Base-by-base conservation (phyloP, 495 filamentous ascomycete genomes). In the Aspergillus bertholletiae region DNA sequence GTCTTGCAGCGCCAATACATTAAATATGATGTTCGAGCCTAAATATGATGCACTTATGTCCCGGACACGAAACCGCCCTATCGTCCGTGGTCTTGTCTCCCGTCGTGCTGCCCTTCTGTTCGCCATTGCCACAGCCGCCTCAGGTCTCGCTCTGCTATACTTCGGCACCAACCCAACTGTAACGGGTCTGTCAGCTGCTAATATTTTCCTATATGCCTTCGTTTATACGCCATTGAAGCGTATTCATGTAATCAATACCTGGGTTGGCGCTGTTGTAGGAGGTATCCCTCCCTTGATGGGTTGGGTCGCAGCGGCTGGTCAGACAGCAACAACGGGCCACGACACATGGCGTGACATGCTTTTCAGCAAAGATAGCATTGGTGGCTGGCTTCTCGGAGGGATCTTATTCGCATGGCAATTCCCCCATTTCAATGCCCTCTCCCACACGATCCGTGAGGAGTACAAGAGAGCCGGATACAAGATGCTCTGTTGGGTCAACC, bases 1-100 rank as follows among this genome's bases (percentile, higher is more conserved):
- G 64, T 88, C 78, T 27, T 90, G 91, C 46, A 88, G 86, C 57
- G 94, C 94, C 43, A 98, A 97, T 62, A 86, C 94, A 0, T 76
- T 97, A 47, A 98, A 98, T 76, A 98, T 98, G 94, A 85, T 95
- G 58, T 85, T 96, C 63, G 94, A 98, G 72, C 92, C 87, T 13
- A 79, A 83, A 57, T 89, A 91, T 71, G 94, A 98, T 72, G 90
- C 88, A 22, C 85, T 87, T 59, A 98, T 98, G 94, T 85, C 79
- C 18, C 87, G 94, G 8, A 98, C 94, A 8, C 82, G 88, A 30
- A 94, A 96, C 56, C 78, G 94, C 20, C 94, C 94, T 0, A 76
- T 98, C 0, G 94, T 97, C 9, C 84, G 94, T 4, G 84, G 87
- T 2, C 82, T 97, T 2, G 78, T 98, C 32, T 84, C 82, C 35